These are phyloP conservation scores for Coemansia sp. DNA, from an alignment of 192 early-diverging fungal genomes.

Conservation along the genomic window DNA sequence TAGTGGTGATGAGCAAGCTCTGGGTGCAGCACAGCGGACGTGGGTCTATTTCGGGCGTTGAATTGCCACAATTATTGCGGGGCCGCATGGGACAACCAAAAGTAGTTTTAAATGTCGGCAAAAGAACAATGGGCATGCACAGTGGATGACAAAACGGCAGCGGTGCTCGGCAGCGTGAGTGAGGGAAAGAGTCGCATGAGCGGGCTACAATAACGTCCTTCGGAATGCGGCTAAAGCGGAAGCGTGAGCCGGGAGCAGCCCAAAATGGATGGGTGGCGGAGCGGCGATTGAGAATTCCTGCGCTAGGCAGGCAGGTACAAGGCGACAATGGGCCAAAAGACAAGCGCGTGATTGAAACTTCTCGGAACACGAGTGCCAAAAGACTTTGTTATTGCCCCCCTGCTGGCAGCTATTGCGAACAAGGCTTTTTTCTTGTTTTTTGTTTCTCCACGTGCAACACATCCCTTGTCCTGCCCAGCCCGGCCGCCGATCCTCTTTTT, in stretches of 20 bases:
- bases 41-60: background rate
- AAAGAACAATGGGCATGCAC: background rate
- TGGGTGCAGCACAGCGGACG: no score
- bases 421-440: background rate
- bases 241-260: background rate
- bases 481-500: slow-evolving; percentile 5
- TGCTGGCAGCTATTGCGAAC: slow-evolving; percentile 18
- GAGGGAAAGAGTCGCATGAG: background rate
- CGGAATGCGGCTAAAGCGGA: background rate
- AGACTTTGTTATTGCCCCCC: slow-evolving; percentile 14
- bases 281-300: slow-evolving; percentile 3
- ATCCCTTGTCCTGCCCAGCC: no score
- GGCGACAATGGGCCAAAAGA: background rate
- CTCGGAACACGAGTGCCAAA: slow-evolving; percentile 39
- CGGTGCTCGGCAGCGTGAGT: background rate
- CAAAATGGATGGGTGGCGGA: background rate
- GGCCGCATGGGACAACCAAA: background rate
- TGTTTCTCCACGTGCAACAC: no score
- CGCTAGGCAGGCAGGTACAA: background rate
- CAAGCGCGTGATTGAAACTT: slow-evolving; percentile 37
- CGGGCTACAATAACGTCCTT: background rate
- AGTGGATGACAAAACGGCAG: background rate
- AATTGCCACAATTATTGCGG: slow-evolving; percentile 3
- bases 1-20: no score
- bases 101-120: background rate